Evolutionary conservation across 352 stramenopile species (phyloP).

Genomic region (Chrysophaeum taylorii): DNA sequence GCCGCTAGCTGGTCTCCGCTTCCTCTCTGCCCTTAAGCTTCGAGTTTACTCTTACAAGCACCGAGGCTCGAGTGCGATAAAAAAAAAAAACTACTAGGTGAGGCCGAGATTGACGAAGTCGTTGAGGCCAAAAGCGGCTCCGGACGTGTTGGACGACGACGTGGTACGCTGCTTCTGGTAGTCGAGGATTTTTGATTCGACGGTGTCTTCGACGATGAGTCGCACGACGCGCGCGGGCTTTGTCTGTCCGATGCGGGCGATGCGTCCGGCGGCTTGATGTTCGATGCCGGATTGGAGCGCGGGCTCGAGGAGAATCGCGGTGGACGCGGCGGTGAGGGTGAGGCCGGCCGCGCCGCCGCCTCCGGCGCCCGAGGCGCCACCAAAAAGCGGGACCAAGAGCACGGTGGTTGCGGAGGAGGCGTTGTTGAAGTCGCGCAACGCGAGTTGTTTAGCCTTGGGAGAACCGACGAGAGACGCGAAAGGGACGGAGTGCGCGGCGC

Average conservation of each 20-base stretch:
- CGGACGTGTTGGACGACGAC: neutral
- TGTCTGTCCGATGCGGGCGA: constrained; percentile 1
- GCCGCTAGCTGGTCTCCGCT: no score
- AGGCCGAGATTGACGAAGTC: neutral
- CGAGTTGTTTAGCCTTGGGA: neutral
- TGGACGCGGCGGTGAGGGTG: neutral
- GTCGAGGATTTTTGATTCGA: neutral
- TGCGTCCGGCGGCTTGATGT: neutral
- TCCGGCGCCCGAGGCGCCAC: neutral
- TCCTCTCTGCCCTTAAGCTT: no score
- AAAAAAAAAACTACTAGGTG: no score
- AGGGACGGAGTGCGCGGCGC: neutral
- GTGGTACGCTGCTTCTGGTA: neutral
- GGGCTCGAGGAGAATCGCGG: neutral
- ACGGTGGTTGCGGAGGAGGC: neutral
- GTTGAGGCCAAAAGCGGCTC: neutral
- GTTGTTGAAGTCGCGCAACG: neutral
- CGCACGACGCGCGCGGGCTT: neutral
- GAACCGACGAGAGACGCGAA: neutral
- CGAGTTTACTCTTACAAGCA: no score
- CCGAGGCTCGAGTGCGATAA: no score
- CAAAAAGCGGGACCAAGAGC: neutral
- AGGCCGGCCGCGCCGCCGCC: neutral
- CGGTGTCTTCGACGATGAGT: constrained; percentile 1
- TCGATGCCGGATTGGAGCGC: neutral